These are phyloP conservation scores for Capsella rubella DNA, from an alignment of 441 rosid species.

Conservation along the genomic window DNA sequence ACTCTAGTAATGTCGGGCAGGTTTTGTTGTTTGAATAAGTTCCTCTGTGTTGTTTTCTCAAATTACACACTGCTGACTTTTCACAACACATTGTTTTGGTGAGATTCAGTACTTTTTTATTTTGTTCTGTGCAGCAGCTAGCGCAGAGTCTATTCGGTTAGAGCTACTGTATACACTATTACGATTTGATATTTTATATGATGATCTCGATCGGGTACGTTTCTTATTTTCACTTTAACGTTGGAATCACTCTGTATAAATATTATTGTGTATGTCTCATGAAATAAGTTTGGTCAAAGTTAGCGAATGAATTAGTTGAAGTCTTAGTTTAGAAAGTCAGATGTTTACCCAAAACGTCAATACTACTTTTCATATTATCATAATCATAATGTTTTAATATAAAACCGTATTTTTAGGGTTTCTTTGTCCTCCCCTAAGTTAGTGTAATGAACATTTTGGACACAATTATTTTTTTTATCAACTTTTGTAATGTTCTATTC, in stretches of 20 bases:
- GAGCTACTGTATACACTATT: neutral
- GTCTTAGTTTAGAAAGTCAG: slow-evolving; percentile 37
- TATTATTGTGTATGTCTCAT: neutral
- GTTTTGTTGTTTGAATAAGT: neutral
- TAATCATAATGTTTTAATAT: neutral
- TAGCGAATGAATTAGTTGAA: slow-evolving; percentile 39
- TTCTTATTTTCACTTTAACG: neutral
- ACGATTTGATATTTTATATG: neutral
- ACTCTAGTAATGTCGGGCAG: slow-evolving; percentile 1
- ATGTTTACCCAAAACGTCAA: slow-evolving; percentile 19
- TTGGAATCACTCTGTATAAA: too few species aligned
- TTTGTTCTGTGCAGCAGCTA: neutral
- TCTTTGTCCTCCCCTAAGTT: neutral
- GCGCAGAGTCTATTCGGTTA: neutral
- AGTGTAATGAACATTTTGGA: too few species aligned
- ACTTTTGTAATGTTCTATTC: too few species aligned
- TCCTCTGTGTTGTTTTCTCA: neutral
- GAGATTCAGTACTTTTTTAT: neutral
- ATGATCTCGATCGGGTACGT: neutral
- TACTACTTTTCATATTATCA: neutral
- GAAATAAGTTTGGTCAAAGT: slow-evolving; percentile 24
- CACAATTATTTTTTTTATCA: too few species aligned
- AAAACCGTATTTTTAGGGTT: neutral
- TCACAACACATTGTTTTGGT: neutral
- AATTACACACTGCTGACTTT: neutral